Evolutionary conservation across 179 eudicot genomes (phyloP).

Genomic region (Silene vulgaris): DNA sequence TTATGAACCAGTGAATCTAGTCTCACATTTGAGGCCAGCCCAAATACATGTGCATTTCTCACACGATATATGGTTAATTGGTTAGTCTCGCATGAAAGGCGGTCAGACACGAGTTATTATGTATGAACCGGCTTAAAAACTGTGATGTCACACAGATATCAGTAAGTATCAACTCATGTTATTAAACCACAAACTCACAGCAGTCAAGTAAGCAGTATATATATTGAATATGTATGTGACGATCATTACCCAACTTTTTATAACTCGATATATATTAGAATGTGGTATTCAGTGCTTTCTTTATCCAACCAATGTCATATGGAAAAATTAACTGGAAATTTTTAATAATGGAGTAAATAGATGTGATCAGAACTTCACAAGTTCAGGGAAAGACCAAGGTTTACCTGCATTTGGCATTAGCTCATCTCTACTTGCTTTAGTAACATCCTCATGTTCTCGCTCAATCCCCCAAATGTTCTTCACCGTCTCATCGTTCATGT

Average conservation of each 20-base stretch:
- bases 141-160: conserved; percentile 6
- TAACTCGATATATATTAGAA: background rate
- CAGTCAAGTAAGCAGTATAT: background rate
- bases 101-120: background rate
- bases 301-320: background rate
- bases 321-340: background rate
- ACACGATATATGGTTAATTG: background rate
- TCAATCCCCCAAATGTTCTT: conserved; percentile 29
- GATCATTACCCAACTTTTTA: background rate
- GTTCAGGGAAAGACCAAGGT: background rate
- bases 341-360: background rate
- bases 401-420: conserved; percentile 38
- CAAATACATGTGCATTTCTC: background rate
- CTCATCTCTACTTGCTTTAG: conserved; percentile 29
- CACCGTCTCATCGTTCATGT: conserved; percentile 34
- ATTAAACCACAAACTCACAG: background rate
- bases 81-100: background rate
- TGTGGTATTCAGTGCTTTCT: background rate
- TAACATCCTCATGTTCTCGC: conserved; percentile 21
- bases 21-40: no score
- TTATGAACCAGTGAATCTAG: background rate
- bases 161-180: background rate
- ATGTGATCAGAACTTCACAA: background rate
- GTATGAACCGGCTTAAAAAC: conserved; percentile 4
- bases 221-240: background rate